Percentiles rank a stretch among this genome's conserved stretches.
phyloP scores from a whole-genome alignment of 2,329 filamentous ascomycete genomes.

The Ascochyta viciae-villosae region DNA sequence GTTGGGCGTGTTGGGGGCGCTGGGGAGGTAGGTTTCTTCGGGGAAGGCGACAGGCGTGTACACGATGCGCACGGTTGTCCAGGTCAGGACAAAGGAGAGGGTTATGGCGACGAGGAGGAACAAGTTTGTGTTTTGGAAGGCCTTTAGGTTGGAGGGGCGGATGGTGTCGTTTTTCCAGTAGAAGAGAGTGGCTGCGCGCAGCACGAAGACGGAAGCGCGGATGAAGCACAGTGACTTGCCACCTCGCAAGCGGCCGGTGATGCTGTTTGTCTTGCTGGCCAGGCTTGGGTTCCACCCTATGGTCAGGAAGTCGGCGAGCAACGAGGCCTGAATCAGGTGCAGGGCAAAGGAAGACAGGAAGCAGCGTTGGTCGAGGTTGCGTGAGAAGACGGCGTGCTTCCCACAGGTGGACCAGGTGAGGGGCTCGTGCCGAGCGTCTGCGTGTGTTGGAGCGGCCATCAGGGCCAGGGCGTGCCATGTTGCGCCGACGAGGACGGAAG shows the following conservation, averaged over 20 bases:
- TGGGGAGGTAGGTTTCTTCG: constrained; percentile 35
- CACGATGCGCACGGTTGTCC: constrained; percentile 65
- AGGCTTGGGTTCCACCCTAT: constrained; percentile 75
- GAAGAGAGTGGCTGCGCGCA: constrained; percentile 57
- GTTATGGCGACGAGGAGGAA: constrained; percentile 55
- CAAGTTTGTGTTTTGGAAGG: constrained; percentile 61
- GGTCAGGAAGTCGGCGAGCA: constrained; percentile 60
- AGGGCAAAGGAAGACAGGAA: constrained; percentile 31
- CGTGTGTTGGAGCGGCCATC: constrained; percentile 26
- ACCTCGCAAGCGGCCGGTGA: constrained; percentile 61
- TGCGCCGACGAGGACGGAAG: constrained; percentile 41
- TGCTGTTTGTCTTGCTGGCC: constrained; percentile 66
- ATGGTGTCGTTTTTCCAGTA: constrained; percentile 32
- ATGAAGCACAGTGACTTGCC: constrained; percentile 71
- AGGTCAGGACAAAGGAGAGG: constrained; percentile 36
- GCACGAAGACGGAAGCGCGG: constrained; percentile 65
- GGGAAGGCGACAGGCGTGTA: constrained; percentile 50
- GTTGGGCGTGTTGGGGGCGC: constrained; percentile 23
- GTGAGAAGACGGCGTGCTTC: constrained; percentile 26
- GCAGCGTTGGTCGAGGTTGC: constrained; percentile 35
- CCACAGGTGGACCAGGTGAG: constrained; percentile 30
- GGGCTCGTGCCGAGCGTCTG: neutral
- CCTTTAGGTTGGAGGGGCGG: constrained; percentile 26
- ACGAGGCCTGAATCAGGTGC: constrained; percentile 38
- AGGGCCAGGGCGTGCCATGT: constrained; percentile 46